phyloP scores from a whole-genome alignment of 2,329 filamentous ascomycete species.

The Alternaria gansuensis region DNA sequence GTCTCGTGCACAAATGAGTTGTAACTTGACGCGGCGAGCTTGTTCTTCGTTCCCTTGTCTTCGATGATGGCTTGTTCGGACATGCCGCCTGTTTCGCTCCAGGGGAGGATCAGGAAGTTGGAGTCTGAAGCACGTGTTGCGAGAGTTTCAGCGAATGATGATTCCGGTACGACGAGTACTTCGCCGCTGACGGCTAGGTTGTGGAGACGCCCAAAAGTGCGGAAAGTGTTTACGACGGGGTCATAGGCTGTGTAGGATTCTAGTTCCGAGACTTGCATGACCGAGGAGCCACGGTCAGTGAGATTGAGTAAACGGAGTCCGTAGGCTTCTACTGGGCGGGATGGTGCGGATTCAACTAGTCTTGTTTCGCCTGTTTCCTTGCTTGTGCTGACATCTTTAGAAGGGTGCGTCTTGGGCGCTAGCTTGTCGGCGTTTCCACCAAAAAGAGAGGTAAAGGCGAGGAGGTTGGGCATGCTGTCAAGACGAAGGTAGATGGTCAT shows the following conservation, averaged over 20 bases:
- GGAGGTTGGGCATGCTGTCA: slow-evolving; percentile 82
- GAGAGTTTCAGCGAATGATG: slow-evolving; percentile 80
- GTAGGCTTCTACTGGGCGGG: slow-evolving; percentile 73
- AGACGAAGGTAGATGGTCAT: slow-evolving; percentile 83
- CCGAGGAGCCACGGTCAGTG: slow-evolving; percentile 90
- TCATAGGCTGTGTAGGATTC: slow-evolving; percentile 73
- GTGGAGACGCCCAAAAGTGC: slow-evolving; percentile 84
- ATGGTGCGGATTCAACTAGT: slow-evolving; percentile 31
- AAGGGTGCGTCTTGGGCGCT: slow-evolving; percentile 52
- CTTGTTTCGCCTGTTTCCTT: slow-evolving; percentile 36
- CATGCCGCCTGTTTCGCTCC: slow-evolving; percentile 83
- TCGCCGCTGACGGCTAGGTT: slow-evolving; percentile 84
- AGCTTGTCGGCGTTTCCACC: slow-evolving; percentile 62
- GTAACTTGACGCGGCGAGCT: slow-evolving; percentile 71
- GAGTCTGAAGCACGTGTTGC: slow-evolving; percentile 67
- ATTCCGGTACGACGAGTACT: slow-evolving; percentile 79
- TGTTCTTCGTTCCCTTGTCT: slow-evolving; percentile 62
- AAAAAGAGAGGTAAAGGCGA: slow-evolving; percentile 82
- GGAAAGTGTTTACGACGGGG: slow-evolving; percentile 90
- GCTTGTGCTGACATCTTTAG: slow-evolving; percentile 30
- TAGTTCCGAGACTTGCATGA: slow-evolving; percentile 89
- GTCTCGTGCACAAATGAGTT: slow-evolving; percentile 76
- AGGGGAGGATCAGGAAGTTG: slow-evolving; percentile 82
- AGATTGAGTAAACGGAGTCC: slow-evolving; percentile 87
- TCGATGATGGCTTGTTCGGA: slow-evolving; percentile 67